Evolutionary conservation across 495 filamentous ascomycete species (phyloP).

Genomic region (Tuber aestivum): DNA sequence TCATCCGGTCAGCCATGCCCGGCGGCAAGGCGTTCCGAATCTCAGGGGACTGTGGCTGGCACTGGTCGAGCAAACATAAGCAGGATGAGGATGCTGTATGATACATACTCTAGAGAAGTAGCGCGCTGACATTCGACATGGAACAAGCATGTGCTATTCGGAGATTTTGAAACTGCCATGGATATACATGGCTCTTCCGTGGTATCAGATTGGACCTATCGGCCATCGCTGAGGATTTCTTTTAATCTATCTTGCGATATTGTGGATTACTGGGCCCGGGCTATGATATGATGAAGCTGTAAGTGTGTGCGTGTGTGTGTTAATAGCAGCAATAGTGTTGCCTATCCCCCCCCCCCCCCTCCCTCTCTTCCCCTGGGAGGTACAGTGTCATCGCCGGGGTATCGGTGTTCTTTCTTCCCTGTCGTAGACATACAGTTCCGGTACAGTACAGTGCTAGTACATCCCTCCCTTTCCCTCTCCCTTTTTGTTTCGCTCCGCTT

Average conservation of each 20-base stretch:
- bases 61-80: neutral
- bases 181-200: neutral
- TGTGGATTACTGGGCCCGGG: neutral
- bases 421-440: neutral
- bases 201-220: neutral
- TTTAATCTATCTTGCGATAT: neutral
- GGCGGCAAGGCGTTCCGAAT: neutral
- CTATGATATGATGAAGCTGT: neutral
- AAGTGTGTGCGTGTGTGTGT: neutral
- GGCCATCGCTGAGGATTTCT: neutral
- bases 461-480: neutral
- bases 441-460: too few species aligned
- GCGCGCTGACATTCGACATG: neutral
- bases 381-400: neutral
- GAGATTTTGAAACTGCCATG: neutral
- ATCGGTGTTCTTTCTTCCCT: neutral
- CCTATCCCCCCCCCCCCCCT: neutral
- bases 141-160: neutral
- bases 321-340: neutral
- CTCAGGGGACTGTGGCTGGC: neutral
- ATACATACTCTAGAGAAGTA: neutral
- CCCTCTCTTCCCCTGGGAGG: neutral
- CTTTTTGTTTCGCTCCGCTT: neutral
- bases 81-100: neutral
- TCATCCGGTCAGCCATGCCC: neutral